Evolutionary conservation across 2,329 filamentous ascomycete genomes (phyloP).

Genomic region (Fusarium hainanense): DNA sequence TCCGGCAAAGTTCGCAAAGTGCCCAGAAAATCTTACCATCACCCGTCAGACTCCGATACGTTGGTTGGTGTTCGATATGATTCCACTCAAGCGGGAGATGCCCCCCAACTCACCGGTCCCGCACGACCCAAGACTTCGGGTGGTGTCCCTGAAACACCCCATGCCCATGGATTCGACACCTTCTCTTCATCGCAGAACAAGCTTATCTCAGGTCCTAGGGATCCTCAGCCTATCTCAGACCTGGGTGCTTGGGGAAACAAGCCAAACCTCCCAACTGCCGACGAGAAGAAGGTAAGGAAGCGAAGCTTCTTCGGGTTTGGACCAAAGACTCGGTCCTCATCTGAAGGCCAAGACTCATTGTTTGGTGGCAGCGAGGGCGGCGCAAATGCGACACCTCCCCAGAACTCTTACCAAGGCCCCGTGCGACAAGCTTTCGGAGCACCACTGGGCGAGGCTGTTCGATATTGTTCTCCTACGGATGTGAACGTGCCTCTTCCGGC

Average conservation of each 20-base stretch:
- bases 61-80: slow-evolving; percentile 71
- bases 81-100: slow-evolving; percentile 63
- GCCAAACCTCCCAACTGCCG: slow-evolving; percentile 62
- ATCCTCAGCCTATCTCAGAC: slow-evolving; percentile 86
- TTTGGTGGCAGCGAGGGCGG: slow-evolving; percentile 62
- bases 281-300: slow-evolving; percentile 87
- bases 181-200: slow-evolving; percentile 55
- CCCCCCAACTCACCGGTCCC: slow-evolving; percentile 56
- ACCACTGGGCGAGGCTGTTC: slow-evolving; percentile 85
- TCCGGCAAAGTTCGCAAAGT: slow-evolving; percentile 48
- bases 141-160: slow-evolving; percentile 50
- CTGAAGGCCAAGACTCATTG: slow-evolving; percentile 67
- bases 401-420: slow-evolving; percentile 62
- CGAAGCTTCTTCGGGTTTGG: slow-evolving; percentile 79
- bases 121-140: slow-evolving; percentile 53
- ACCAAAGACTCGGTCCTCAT: slow-evolving; percentile 67
- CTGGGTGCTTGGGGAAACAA: slow-evolving; percentile 88
- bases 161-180: slow-evolving; percentile 49
- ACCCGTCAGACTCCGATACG: slow-evolving; percentile 56
- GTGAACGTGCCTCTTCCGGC: slow-evolving; percentile 83
- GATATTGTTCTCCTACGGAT: slow-evolving; percentile 78
- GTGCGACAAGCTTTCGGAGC: slow-evolving; percentile 84
- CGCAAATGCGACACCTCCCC: slow-evolving; percentile 57
- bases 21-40: slow-evolving; percentile 51
- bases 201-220: slow-evolving; percentile 85